A percentile compares a stretch with the other conserved stretches of the same genome.
phyloP scores from a whole-genome alignment of 441 rosid species.

The Breynia disticha region DNA sequence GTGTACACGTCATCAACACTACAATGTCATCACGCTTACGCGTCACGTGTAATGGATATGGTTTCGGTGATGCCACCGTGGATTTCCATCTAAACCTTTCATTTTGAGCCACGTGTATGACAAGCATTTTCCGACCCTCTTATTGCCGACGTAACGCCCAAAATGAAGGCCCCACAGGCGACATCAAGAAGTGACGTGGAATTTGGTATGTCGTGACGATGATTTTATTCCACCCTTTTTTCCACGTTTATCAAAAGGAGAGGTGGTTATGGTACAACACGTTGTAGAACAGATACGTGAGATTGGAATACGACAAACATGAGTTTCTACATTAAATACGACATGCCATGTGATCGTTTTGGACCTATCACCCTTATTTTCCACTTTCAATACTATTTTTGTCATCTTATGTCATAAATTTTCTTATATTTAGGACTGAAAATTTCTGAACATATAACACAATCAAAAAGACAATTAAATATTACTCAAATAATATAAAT shows the following conservation, averaged over 20 bases:
- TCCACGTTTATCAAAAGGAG: neutral
- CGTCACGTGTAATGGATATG: no score
- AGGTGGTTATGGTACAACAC: neutral
- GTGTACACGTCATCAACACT: no score
- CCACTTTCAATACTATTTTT: neutral
- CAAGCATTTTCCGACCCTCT: neutral
- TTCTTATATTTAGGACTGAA: no score
- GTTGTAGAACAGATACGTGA: neutral
- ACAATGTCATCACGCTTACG: no score
- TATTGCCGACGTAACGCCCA: neutral
- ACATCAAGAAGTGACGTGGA: slow-evolving; percentile 8
- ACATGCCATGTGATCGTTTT: neutral
- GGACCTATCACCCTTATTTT: neutral
- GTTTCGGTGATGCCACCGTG: neutral
- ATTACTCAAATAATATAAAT: no score
- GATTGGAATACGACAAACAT: neutral
- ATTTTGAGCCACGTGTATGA: slow-evolving; percentile 12
- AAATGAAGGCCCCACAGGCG: neutral
- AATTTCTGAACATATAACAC: no score
- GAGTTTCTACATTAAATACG: neutral
- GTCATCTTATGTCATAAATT: neutral
- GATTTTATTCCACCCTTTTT: neutral
- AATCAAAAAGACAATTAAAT: no score
- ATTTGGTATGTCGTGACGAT: neutral
- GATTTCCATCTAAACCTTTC: neutral